phyloP scores from a whole-genome alignment of 495 filamentous ascomycete genomes.

The Neurospora sp. region DNA sequence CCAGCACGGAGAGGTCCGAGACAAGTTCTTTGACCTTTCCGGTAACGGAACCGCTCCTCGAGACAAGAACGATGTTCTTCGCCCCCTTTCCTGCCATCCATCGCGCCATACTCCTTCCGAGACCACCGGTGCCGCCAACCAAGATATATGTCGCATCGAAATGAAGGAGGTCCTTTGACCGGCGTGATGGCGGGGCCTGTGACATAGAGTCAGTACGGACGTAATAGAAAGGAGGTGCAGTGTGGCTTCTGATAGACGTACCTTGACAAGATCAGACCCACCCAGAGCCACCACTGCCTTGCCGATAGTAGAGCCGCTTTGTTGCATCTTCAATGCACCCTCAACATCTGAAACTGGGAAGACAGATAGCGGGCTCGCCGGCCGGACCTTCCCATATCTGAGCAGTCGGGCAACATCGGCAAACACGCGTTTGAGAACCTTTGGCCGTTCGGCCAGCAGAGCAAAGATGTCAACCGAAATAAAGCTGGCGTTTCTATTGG shows the following conservation, averaged over 20 bases:
- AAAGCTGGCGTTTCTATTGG: slow-evolving; percentile 37
- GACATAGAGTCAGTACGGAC: neutral
- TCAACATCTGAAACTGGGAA: slow-evolving; percentile 45
- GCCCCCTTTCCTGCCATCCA: slow-evolving; percentile 55
- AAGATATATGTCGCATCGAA: slow-evolving; percentile 47
- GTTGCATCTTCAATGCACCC: slow-evolving; percentile 46
- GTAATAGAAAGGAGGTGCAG: neutral
- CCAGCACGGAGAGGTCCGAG: slow-evolving; percentile 28
- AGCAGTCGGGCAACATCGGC: slow-evolving; percentile 31
- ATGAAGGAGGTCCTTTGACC: slow-evolving; percentile 25
- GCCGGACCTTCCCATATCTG: slow-evolving; percentile 28
- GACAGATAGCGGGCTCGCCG: slow-evolving; percentile 30
- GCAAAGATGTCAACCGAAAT: slow-evolving; percentile 37
- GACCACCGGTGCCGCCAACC: slow-evolving; percentile 54
- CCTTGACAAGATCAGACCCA: slow-evolving; percentile 30
- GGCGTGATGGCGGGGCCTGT: slow-evolving; percentile 22
- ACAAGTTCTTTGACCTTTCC: slow-evolving; percentile 36
- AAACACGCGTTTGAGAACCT: slow-evolving; percentile 28
- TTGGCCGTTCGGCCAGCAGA: slow-evolving; percentile 30
- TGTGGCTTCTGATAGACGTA: slow-evolving; percentile 3
- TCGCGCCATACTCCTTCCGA: slow-evolving; percentile 47
- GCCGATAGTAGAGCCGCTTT: slow-evolving; percentile 43
- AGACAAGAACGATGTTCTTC: slow-evolving; percentile 46
- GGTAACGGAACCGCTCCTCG: slow-evolving; percentile 38
- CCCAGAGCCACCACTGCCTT: slow-evolving; percentile 45